Percentiles rank a stretch among this genome's conserved stretches.
Conservation (phyloP, 371 early-diverging fungal species). For the Blastocladiella emersonii region DNA sequence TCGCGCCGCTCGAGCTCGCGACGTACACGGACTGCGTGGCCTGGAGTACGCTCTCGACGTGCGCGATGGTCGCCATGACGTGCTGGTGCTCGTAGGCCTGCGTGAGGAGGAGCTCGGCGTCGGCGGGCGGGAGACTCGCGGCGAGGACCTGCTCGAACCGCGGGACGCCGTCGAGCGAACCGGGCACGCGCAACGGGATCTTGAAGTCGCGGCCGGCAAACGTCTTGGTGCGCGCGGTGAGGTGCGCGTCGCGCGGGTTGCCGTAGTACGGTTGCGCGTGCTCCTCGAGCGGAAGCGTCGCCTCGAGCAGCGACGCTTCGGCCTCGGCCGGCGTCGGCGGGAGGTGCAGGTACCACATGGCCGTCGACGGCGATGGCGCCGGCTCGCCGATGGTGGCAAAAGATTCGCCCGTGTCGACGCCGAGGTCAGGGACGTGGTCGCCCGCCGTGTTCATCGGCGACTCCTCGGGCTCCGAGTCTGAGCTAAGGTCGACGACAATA, state of each 20-base stretch:
- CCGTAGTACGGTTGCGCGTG: conserved; percentile 51
- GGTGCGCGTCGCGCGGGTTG: conserved; percentile 28
- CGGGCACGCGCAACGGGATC: conserved; percentile 8
- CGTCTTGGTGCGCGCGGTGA: conserved; percentile 27
- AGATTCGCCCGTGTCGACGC: no score
- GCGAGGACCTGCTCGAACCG: conserved; percentile 18
- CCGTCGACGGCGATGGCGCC: no score
- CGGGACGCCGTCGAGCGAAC: conserved; percentile 2
- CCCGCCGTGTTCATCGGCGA: no score
- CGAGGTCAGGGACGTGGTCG: no score
- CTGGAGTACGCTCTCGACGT: conserved; percentile 16
- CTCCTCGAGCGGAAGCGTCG: conserved; percentile 20
- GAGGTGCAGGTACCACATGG: conserved; percentile 11
- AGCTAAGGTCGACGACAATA: no score
- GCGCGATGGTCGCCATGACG: no score
- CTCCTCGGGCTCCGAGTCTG: no score
- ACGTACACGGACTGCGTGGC: conserved; percentile 4
- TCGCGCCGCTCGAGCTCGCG: not conserved
- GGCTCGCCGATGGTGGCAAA: no score
- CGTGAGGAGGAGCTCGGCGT: conserved; percentile 11
- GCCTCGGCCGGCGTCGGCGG: conserved; percentile 11
- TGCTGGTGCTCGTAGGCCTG: no score
- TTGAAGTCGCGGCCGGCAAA: conserved; percentile 41
- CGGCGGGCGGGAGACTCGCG: conserved; percentile 19
- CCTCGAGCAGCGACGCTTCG: not conserved